Conservation (phyloP, 805 yeast species). For the Yamadazyma akitaensis region DNA sequence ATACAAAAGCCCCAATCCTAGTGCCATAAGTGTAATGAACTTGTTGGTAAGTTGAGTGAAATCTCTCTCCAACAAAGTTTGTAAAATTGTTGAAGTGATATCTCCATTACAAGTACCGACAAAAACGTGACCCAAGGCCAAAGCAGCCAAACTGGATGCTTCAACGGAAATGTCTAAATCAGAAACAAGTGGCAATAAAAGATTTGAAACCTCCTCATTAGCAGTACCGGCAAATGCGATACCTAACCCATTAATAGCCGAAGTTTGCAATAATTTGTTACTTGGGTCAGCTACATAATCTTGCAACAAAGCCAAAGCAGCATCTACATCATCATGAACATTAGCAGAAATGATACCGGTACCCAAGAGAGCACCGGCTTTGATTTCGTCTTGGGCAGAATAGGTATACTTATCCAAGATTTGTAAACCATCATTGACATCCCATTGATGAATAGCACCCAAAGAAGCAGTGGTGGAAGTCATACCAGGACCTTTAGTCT, state of each 20-base stretch:
- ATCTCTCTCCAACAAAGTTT: slow-evolving; percentile 84
- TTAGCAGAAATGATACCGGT: slow-evolving; percentile 90
- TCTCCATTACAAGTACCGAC: slow-evolving; percentile 97
- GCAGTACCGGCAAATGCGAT: slow-evolving; percentile 93
- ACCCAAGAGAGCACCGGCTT: slow-evolving; percentile 96
- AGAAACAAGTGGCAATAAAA: slow-evolving; percentile 77
- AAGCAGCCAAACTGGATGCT: slow-evolving; percentile 78
- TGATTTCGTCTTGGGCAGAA: slow-evolving; percentile 78
- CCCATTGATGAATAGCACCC: slow-evolving; percentile 91
- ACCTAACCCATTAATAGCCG: slow-evolving; percentile 90
- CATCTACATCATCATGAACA: slow-evolving; percentile 93
- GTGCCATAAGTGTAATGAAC: slow-evolving; percentile 86
- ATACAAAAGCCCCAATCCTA: slow-evolving; percentile 87
- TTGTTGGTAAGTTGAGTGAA: slow-evolving; percentile 72
- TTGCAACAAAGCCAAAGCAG: slow-evolving; percentile 80
- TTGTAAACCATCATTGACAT: slow-evolving; percentile 83
- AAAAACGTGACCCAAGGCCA: slow-evolving; percentile 89
- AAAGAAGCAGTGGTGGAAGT: slow-evolving; percentile 85
- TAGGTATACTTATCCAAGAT: slow-evolving; percentile 84
- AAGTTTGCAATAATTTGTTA: slow-evolving; percentile 60
- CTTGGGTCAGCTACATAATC: slow-evolving; percentile 67
- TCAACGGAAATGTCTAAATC: slow-evolving; percentile 75
- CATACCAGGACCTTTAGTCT: slow-evolving; percentile 91
- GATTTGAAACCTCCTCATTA: slow-evolving; percentile 74
- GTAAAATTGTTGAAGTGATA: slow-evolving; percentile 86